Evolutionary conservation across 768 basidiomycete species (phyloP).

Genomic region (Phlegmacium glaucopus): DNA sequence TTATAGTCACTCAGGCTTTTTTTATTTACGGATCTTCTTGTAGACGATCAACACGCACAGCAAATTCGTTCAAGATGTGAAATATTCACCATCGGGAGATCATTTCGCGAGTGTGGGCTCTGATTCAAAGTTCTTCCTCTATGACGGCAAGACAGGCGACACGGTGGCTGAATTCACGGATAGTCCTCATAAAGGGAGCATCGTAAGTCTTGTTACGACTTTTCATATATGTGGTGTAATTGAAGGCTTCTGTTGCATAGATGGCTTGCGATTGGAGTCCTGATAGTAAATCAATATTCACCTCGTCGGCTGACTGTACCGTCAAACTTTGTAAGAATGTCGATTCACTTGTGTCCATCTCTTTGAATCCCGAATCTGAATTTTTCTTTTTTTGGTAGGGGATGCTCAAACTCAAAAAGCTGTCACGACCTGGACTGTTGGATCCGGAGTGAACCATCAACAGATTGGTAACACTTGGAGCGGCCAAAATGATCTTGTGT

Average conservation of each 20-base stretch:
- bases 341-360: neutral
- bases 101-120: conserved; percentile 87
- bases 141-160: conserved; percentile 88
- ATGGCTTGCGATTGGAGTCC: conserved; percentile 80
- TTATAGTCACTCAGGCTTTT: neutral
- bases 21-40: neutral
- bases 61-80: conserved; percentile 90
- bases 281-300: conserved; percentile 69
- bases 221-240: neutral
- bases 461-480: conserved; percentile 91
- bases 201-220: conserved; percentile 45
- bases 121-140: conserved; percentile 83
- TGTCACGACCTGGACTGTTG: conserved; percentile 66
- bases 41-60: conserved; percentile 86
- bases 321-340: conserved; percentile 75
- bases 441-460: conserved; percentile 71
- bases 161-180: conserved; percentile 66
- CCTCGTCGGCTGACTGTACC: conserved; percentile 82
- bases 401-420: conserved; percentile 73
- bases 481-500: conserved; percentile 66
- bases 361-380: neutral
- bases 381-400: conserved; percentile 47
- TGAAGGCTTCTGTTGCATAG: conserved; percentile 31
- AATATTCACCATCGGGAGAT: conserved; percentile 77
- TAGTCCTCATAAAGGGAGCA: conserved; percentile 67